Evolutionary conservation across 345 rosid genomes (phyloP).

Genomic region (Camelina hispida): DNA sequence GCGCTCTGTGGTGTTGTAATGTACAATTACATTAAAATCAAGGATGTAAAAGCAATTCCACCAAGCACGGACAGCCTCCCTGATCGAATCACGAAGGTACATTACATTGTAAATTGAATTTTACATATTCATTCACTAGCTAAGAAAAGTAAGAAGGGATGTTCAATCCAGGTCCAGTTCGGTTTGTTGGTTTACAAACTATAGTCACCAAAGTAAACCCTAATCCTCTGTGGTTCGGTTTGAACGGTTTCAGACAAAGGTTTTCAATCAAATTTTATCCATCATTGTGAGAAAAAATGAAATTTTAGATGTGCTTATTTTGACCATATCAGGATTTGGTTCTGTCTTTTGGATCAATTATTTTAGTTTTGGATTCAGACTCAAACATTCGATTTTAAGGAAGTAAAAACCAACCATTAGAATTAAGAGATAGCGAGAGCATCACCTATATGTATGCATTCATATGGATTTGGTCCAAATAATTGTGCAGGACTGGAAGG

Average conservation of each 20-base stretch:
- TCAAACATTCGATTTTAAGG: not conserved
- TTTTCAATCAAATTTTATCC: too few species aligned
- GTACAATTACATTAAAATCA: slow-evolving; percentile 88
- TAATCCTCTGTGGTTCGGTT: not conserved
- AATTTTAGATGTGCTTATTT: too few species aligned
- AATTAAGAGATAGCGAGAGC: not conserved
- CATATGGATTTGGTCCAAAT: slow-evolving; percentile 18
- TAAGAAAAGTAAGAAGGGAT: slow-evolving; percentile 11
- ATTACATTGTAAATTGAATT: not conserved
- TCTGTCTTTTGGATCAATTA: not conserved
- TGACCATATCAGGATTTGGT: too few species aligned
- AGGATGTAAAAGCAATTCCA: slow-evolving; percentile 73
- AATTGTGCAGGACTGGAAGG: slow-evolving; percentile 83
- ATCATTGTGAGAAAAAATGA: too few species aligned
- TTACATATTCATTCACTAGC: slow-evolving; percentile 5
- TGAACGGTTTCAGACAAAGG: not conserved
- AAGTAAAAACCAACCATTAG: not conserved
- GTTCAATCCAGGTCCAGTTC: not conserved
- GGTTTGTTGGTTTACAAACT: not conserved
- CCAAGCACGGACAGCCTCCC: slow-evolving; percentile 66
- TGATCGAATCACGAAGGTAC: slow-evolving; percentile 83
- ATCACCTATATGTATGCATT: not conserved
- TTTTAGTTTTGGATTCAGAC: not conserved
- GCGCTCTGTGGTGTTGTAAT: slow-evolving; percentile 96
- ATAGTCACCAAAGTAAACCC: not conserved